Percentiles rank a stretch among this genome's conserved stretches.
Conservation (phyloP, 441 rosid genomes). For the Gossypium lobatum region DNA sequence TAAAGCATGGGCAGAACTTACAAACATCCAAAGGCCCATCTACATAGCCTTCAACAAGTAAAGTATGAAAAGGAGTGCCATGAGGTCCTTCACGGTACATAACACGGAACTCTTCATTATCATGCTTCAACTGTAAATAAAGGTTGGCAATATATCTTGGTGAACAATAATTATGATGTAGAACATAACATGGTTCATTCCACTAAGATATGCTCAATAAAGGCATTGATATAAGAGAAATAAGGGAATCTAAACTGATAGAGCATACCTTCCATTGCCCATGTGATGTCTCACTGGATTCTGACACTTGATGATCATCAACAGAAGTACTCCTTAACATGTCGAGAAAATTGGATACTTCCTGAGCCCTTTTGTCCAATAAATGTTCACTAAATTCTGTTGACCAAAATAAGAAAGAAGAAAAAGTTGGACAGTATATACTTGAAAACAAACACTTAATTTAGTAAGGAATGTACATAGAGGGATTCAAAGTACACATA, state of each 20-base stretch:
- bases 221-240: not conserved
- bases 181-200: not conserved
- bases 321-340: conserved; percentile 82
- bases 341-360: conserved; percentile 63
- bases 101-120: conserved; percentile 75
- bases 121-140: conserved; percentile 62
- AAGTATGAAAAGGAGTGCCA: conserved; percentile 73
- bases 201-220: not conserved
- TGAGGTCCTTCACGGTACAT: conserved; percentile 93
- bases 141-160: not conserved
- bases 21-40: conserved; percentile 80
- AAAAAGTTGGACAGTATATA: conserved; percentile 8
- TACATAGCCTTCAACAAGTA: conserved; percentile 92
- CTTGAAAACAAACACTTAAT: not conserved
- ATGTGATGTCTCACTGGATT: conserved; percentile 34
- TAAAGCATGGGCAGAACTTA: conserved; percentile 37
- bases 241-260: not conserved
- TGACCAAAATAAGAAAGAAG: conserved; percentile 7
- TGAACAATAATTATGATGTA: not conserved
- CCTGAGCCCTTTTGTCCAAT: conserved; percentile 52
- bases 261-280: conserved; percentile 86
- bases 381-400: conserved; percentile 49
- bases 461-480: not conserved
- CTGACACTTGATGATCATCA: conserved; percentile 32
- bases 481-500: not conserved